A percentile compares a stretch with the other conserved stretches of the same genome.
These are phyloP conservation scores for Teunomyces kruisii DNA, from an alignment of 805 yeast species.

Conservation along the genomic window DNA sequence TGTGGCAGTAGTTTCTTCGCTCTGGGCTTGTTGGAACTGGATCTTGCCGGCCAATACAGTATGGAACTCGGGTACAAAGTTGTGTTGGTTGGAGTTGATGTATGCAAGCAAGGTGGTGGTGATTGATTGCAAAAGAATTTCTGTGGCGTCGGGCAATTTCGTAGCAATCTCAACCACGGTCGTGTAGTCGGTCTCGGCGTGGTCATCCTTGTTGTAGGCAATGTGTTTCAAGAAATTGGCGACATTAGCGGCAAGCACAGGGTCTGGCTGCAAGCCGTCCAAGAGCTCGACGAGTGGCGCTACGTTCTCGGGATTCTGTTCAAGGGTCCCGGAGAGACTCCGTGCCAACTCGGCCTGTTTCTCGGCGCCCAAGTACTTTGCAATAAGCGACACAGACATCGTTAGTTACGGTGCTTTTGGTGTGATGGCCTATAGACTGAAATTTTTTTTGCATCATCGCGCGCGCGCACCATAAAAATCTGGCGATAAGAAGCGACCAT, in stretches of 20 bases:
- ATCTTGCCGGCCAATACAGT: constrained; percentile 4
- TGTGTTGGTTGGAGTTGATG: constrained; percentile 7
- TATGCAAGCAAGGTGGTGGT: constrained; percentile 7
- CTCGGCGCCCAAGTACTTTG: constrained; percentile 22
- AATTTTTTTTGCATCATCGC: constrained; percentile 5
- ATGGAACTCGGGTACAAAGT: constrained; percentile 18
- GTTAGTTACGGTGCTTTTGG: no score
- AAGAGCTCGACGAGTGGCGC: constrained; percentile 26
- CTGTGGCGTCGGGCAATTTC: constrained; percentile 16
- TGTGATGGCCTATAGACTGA: not conserved
- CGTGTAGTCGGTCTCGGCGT: constrained; percentile 7
- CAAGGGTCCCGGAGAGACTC: constrained; percentile 16
- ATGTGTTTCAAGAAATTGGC: constrained; percentile 3
- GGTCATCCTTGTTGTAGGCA: not conserved
- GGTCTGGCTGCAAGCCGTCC: constrained; percentile 11
- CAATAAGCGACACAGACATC: constrained; percentile 17
- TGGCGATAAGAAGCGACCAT: not conserved
- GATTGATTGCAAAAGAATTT: constrained; percentile 9
- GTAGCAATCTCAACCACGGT: constrained; percentile 13
- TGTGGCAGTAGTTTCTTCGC: not conserved
- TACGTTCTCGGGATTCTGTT: constrained; percentile 15
- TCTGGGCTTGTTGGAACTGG: not conserved
- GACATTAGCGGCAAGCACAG: constrained; percentile 8
- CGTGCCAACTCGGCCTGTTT: constrained; percentile 21
- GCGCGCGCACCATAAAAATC: not conserved